Conservation (phyloP, 352 stramenopile genomes). For the Globisporangium megalacanthum region DNA sequence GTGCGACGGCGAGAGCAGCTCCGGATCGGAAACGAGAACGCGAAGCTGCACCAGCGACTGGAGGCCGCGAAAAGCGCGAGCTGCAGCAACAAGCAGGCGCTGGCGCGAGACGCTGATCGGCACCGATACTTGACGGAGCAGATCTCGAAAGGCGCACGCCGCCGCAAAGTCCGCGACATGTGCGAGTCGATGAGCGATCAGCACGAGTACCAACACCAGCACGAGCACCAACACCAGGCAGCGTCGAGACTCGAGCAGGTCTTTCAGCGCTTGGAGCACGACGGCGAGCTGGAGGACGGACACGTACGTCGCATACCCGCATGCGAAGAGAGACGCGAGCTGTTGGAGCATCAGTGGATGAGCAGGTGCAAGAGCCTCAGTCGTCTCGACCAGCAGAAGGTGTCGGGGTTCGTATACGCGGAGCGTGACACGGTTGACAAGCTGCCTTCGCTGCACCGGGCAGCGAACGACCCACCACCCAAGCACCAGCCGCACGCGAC, state of each 20-base stretch:
- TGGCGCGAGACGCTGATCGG: slow-evolving; percentile 36
- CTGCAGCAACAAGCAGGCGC: slow-evolving; percentile 32
- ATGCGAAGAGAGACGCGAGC: not conserved
- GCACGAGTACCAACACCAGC: not conserved
- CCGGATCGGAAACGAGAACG: slow-evolving; percentile 45
- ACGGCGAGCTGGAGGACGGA: not conserved
- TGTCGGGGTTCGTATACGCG: not conserved
- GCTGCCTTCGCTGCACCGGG: slow-evolving; percentile 5
- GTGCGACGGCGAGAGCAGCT: slow-evolving; percentile 33
- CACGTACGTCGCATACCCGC: too few relatives aligned
- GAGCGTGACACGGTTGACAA: not conserved
- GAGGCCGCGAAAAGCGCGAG: slow-evolving; percentile 33
- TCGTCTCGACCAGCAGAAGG: slow-evolving; percentile 5
- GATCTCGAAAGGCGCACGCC: slow-evolving; percentile 44
- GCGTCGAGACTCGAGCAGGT: not conserved
- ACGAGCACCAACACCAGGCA: not conserved
- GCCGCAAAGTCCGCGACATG: slow-evolving; percentile 34
- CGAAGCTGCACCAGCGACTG: slow-evolving; percentile 33
- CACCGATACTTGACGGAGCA: slow-evolving; percentile 47
- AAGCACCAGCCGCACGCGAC: slow-evolving; percentile 17
- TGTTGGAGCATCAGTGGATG: not conserved
- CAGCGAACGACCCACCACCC: not conserved
- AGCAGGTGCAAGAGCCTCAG: slow-evolving; percentile 7
- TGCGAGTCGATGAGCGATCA: slow-evolving; percentile 14
- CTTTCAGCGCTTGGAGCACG: not conserved